Base-by-base conservation (phyloP, 371 early-diverging fungal genomes). In the Saksenaea vasiformis region DNA sequence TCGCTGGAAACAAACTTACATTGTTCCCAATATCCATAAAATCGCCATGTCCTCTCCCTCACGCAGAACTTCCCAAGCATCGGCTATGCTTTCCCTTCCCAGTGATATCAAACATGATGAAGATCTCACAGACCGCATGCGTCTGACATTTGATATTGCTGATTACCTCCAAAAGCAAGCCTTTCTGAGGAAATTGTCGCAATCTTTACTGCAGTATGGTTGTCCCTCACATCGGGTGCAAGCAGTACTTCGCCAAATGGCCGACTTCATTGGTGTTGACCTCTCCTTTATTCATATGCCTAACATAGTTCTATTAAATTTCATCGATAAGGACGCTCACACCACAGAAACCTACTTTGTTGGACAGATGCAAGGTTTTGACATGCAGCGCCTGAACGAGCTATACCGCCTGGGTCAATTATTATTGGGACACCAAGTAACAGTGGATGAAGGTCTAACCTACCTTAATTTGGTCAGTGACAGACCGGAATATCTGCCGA, bases 291-390 rank as follows among this genome's bases (percentile, higher is more conserved):
- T 82, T n/a, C 72, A 74, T 24, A 70, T 86, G 43, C 89, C 89
- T 0, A 81, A 84, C n/a, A 67, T 85, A n/a, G 80, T 87, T 68
- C 74, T 87, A 54, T 82, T 88, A 39, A 78, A 80, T 13, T 88
- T 88, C 60, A 77, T 74, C 38, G 86, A 87, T 65, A 74, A 78
- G n/a, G 87, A 83, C 28, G 85, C 87, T 2, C 83, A 87, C 36
- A 82, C 87, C 2, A 84, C 84, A 13, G 89, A 88, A 54, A 88
- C 89, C 1, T 85, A 86, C 39, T 76, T 87, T 14, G 59, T 88
- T 41, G 74, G 79, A 3, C 72, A 72, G 28, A 61, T 67, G 4
- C 76, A 70, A 34, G 85, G 85, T 28, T 85, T 82, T 72, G 82
- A 87, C 54, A 83, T 87, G 86, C 62, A 77, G 63, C 72, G 73